Base-by-base conservation (phyloP, 129 eudicot species). In the Tagetes erecta region DNA sequence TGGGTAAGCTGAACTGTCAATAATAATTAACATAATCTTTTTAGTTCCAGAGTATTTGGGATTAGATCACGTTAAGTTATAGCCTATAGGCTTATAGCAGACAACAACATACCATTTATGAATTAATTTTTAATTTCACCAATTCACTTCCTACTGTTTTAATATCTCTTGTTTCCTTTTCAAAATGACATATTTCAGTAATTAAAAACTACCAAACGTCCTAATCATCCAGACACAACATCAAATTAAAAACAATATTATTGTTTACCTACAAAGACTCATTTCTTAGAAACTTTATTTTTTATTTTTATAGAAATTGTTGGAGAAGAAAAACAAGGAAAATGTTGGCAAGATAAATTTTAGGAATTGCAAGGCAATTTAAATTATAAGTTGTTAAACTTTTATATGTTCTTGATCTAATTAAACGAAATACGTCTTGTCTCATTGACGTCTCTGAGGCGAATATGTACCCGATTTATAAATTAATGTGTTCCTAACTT, bases 41-140 rank as follows among this genome's bases (percentile, higher is more conserved):
- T 63, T 27, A 60, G 62, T 62, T 74, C 80, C 80, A 40, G 73
- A 20, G 56, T 52, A 56, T 67, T 66, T 4, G 80, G 73, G 65
- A 75, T 13, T 50, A 46, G 58, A 74, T 57, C 13, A 62, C 78
- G 44, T 34, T 20, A 20, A 20, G 27, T 20, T 20, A 20, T 20
- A 20, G 27, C 27, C 27, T 20, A 20, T 20, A 20, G 27, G 27
- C 27, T 20, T 5, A 14, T 51, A 31, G 66, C 45, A 38, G 72
- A 65, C 53, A 51, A 75, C 53, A 3, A 2, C 12, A 31, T 6
- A 14, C 34, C 10, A 7, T 8, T 50, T 49, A 35, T 67, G 8
- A 34, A 41, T 42, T 56, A 66, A 67, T 68, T 39, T 30, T 66
- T 11, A 13, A 31, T 41, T 58, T 73, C 3, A 73, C 37, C 8